Evolutionary conservation across 495 filamentous ascomycete species (phyloP).

Genomic region (Lentithecium fluviatile): DNA sequence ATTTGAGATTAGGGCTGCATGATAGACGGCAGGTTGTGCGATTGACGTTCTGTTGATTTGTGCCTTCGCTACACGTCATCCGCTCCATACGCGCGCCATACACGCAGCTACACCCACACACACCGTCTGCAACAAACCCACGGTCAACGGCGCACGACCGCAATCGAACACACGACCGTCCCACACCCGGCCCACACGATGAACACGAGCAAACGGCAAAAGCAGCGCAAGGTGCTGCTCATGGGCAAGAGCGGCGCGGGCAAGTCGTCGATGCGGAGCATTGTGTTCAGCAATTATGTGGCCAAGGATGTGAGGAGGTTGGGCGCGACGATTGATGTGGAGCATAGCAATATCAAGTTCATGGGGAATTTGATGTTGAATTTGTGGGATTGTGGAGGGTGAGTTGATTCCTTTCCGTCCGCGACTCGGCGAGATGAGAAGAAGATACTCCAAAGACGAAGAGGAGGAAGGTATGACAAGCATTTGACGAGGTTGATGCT

Average conservation of each 20-base stretch:
- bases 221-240: conserved; percentile 48
- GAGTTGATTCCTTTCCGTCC: conserved; percentile 31
- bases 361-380: conserved; percentile 95
- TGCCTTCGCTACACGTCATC: no score
- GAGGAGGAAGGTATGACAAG: no score
- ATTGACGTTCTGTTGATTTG: no score
- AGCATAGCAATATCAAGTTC: conserved; percentile 96
- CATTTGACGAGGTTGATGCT: conserved; percentile 4
- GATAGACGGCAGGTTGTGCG: no score
- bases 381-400: conserved; percentile 97
- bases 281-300: conserved; percentile 97
- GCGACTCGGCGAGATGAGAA: neutral
- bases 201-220: conserved; percentile 45
- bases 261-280: conserved; percentile 98
- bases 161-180: no score
- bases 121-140: no score
- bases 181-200: conserved; percentile 19
- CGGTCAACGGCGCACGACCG: no score
- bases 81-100: no score
- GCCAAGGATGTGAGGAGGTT: conserved; percentile 92
- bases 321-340: conserved; percentile 97
- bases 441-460: no score
- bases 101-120: no score
- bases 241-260: conserved; percentile 96
- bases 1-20: no score